Evolutionary conservation across 2,329 filamentous ascomycete species (phyloP), one percentile per base, ranked within the genome.

Genomic region (Sporothrix luriei): DNA sequence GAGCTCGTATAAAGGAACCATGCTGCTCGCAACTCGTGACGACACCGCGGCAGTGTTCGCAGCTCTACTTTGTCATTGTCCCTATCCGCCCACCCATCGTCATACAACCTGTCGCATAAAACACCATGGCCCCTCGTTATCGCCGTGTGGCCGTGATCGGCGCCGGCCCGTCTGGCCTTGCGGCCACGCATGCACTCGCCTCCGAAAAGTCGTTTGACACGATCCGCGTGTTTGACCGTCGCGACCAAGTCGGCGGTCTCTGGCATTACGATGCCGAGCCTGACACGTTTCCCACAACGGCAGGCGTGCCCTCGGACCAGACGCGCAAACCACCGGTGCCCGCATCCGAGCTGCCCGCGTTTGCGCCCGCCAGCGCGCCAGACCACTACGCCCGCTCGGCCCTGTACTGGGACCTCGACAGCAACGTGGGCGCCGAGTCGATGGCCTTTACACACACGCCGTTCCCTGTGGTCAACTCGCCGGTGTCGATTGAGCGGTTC

Each of bases 161-260:
- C 46, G 67, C 70, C 13, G 70, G 70, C 4, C 67, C 70, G 21
- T 48, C 69, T 1, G 69, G 69, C n/a, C 29, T 51, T 9, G 59
- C 59, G 4, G 51, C 69, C 5, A 24, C 40, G 1, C 57, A 59
- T 11, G 69, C 69, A 4, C 51, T 70, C 14, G 43, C 66, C 3
- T 9, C n/a, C 7, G 70, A 71, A 48, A 67, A 71, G 21, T 16
- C 26, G 1, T 69, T 67, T 46, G 48, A 43, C 29, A 59, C 54
- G 3, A 66, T 70, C 38, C 69, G 69, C 24, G 66, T 70, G n/a
- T 70, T 70, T 52, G 69, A 70, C 13, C 69, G 66, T 7, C 66
- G 69, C 14, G 57, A 70, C 21, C 57, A 38, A 3, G 66, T 68
- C 4, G 69, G 69, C 6, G 66, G 69, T 2, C 14, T 66, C 3